A percentile compares a stretch with the other conserved stretches of the same genome.
Conservation (phyloP, 345 rosid genomes). For the Acer campestre region DNA sequence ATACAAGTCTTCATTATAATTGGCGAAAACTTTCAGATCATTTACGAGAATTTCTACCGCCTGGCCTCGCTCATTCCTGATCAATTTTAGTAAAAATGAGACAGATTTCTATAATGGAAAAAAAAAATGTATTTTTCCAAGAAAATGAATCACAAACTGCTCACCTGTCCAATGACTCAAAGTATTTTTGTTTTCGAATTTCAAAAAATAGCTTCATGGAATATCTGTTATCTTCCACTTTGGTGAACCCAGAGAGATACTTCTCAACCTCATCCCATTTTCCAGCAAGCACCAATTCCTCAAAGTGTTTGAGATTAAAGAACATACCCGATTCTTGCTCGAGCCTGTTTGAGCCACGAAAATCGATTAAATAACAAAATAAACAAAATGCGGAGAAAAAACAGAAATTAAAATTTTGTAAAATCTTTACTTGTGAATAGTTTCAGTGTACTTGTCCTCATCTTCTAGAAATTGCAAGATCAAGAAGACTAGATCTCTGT, state of each 20-base stretch:
- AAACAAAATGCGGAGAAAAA: neutral
- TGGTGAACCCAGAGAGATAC: conserved; percentile 44
- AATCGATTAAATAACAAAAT: neutral
- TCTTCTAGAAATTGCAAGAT: conserved; percentile 49
- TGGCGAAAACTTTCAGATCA: conserved; percentile 44
- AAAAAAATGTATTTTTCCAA: neutral
- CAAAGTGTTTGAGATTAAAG: conserved; percentile 40
- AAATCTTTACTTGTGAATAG: conserved; percentile 37
- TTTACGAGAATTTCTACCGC: conserved; percentile 43
- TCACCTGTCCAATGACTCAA: conserved; percentile 52
- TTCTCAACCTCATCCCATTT: conserved; percentile 47
- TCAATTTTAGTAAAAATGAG: conserved; percentile 1
- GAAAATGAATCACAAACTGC: conserved; percentile 2
- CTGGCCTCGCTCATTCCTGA: conserved; percentile 34
- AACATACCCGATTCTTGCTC: conserved; percentile 45
- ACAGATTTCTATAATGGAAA: neutral
- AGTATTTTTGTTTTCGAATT: conserved; percentile 45
- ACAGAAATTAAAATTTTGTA: no score
- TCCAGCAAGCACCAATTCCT: conserved; percentile 39
- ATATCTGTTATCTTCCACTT: conserved; percentile 36
- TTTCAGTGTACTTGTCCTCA: conserved; percentile 41
- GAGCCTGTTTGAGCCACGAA: conserved; percentile 32
- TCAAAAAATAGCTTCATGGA: conserved; percentile 49
- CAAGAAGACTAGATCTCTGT: conserved; percentile 45
- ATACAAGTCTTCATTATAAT: conserved; percentile 38